phyloP scores from a whole-genome alignment of 768 basidiomycete species.

The Mycena epipterygia region DNA sequence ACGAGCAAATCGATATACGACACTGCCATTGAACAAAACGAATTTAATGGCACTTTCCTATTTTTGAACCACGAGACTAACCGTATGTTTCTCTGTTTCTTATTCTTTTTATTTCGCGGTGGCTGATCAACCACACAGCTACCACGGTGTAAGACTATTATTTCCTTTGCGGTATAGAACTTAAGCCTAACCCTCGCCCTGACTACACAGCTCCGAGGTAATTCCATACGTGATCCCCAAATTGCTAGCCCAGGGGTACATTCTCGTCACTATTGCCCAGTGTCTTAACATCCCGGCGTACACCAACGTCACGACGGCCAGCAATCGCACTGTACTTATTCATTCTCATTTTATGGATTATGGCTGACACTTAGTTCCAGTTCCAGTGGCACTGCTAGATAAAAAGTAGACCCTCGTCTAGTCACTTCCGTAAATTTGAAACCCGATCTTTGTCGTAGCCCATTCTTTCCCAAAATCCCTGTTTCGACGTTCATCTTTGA shows the following conservation, averaged over 20 bases:
- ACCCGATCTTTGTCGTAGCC: neutral
- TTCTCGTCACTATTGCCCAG: constrained; percentile 57
- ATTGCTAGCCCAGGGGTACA: constrained; percentile 52
- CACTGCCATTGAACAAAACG: constrained; percentile 39
- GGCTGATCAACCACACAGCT: constrained; percentile 38
- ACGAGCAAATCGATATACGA: constrained; percentile 51
- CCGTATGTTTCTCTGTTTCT: constrained; percentile 38
- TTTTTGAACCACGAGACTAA: constrained; percentile 59
- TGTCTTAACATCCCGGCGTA: constrained; percentile 48
- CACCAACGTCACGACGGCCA: neutral
- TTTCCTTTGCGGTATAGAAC: neutral
- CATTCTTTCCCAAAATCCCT: neutral
- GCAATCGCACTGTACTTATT: neutral
- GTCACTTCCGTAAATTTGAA: neutral
- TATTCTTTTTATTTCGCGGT: neutral
- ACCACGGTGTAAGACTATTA: constrained; percentile 51
- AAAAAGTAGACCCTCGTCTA: too few species aligned
- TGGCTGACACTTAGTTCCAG: neutral
- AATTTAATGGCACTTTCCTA: constrained; percentile 50
- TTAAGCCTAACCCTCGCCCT: neutral
- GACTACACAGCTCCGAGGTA: constrained; percentile 46
- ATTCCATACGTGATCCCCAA: constrained; percentile 53
- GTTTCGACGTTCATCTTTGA: neutral
- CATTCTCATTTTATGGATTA: neutral
- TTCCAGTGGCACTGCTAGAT: neutral